Percentiles rank a stretch among this genome's conserved stretches.
Evolutionary conservation across 352 stramenopile species (phyloP).

Genomic region (Globisporangium nunn): DNA sequence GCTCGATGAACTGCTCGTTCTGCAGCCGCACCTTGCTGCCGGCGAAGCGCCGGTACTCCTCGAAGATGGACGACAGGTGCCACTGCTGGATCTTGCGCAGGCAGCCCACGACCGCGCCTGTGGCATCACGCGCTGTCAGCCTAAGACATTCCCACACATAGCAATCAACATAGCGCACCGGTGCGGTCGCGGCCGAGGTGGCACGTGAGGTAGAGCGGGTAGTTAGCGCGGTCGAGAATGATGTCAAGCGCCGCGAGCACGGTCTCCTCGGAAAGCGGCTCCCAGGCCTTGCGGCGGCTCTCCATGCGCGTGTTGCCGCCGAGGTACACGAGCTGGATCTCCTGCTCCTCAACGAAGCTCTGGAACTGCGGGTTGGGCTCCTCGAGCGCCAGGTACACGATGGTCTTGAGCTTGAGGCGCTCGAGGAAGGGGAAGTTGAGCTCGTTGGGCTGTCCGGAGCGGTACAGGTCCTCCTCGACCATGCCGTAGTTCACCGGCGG

Average conservation of each 20-base stretch:
- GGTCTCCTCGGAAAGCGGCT: conserved; percentile 84
- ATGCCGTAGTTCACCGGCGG: conserved; percentile 91
- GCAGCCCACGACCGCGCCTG: conserved; percentile 83
- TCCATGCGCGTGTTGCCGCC: conserved; percentile 87
- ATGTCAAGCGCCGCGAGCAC: conserved; percentile 87
- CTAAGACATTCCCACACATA: not conserved
- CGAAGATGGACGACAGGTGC: conserved; percentile 91
- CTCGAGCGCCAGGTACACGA: conserved; percentile 89
- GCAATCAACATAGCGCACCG: conserved; percentile 24
- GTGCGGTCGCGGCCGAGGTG: conserved; percentile 87
- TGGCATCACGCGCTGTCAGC: not conserved
- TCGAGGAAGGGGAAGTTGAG: conserved; percentile 92
- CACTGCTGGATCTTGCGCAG: conserved; percentile 91
- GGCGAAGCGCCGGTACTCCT: conserved; percentile 90
- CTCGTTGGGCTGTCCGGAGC: conserved; percentile 87
- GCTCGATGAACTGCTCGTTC: conserved; percentile 93
- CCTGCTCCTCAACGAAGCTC: conserved; percentile 88
- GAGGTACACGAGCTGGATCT: conserved; percentile 84
- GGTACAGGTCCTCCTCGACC: conserved; percentile 89
- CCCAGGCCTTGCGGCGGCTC: conserved; percentile 81
- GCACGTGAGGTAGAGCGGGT: conserved; percentile 89
- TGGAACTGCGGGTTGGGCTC: conserved; percentile 87
- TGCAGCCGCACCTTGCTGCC: conserved; percentile 87
- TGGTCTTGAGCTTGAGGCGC: conserved; percentile 84
- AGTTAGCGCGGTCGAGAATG: conserved; percentile 86